Base-by-base conservation (phyloP, 2,329 filamentous ascomycete species). In the Pestalotiopsis sp. region DNA sequence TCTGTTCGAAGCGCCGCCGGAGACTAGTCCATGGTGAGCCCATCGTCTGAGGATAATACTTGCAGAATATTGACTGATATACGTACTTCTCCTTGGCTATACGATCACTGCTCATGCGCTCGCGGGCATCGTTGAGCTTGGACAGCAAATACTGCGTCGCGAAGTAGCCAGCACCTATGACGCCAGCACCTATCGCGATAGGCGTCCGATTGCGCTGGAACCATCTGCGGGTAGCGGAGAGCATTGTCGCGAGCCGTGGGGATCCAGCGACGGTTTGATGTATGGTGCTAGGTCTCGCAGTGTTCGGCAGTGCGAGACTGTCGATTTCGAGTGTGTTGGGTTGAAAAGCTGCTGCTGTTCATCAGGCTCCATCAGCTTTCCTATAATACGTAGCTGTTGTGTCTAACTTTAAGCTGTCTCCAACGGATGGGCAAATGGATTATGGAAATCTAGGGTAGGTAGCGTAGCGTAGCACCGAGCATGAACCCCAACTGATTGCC, bases 1-100 rank as follows among this genome's bases (percentile, higher is more conserved):
- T 99, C 82, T 99, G 96, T 81, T 98, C 94, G 83, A 99, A 99
- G 77, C 96, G 93, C 69, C 96, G 92, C 65, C 95, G 94, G 71
- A 99, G 89, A 81, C 95, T 98, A 76, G 36, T 25, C 41, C 25
- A 36, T 9, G 36, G 38, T 57, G 11, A 17, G 41, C 4, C 2
- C 12, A 67, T 38, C 17, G 36, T 25, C 20, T 36, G 57, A 12
- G 6, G 36, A 61, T 36, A 31, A 45, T 39, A 38, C 27, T n/a
- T 36, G 27, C 3, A 61, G 20, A 4, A 58, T 12, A 3, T 17
- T 45, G 13, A 39, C 23, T 36, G 27, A 38, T 3, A 38, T 11
- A 76, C 89, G 75, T 84, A 98, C 95, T 99, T 99, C 84, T 99
- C 96, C 80, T 95, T 95, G 66, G 95, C 93, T 79, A 98, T 97